Conservation (phyloP, 1,284 basidiomycete genomes). For the Megacollybia platyphylla region DNA sequence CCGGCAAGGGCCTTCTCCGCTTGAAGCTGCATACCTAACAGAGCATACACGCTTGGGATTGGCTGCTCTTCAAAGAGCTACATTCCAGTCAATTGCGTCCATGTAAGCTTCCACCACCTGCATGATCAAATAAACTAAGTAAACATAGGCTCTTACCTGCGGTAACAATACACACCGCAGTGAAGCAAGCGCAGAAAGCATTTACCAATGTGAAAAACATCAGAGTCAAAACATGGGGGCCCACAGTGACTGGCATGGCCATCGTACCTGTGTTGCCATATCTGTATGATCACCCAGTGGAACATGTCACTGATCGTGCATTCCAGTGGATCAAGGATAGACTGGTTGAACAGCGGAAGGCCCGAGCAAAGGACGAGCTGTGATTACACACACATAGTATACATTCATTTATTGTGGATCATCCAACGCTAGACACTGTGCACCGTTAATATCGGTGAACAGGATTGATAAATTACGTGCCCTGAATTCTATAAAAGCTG, state of each 20-base stretch:
- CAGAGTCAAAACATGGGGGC: slow-evolving; percentile 67
- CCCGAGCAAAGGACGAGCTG: slow-evolving; percentile 13
- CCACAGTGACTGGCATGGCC: slow-evolving; percentile 67
- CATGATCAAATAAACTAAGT: slow-evolving; percentile 1
- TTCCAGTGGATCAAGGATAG: slow-evolving; percentile 55
- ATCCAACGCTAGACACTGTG: slow-evolving; percentile 1
- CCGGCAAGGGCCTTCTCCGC: slow-evolving; percentile 55
- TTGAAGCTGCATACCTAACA: slow-evolving; percentile 68
- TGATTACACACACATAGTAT: slow-evolving; percentile 1
- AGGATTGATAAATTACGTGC: slow-evolving; percentile 13
- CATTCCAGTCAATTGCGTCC: slow-evolving; percentile 83
- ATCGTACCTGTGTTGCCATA: slow-evolving; percentile 75
- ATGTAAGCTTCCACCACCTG: slow-evolving; percentile 39
- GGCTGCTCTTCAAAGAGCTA: slow-evolving; percentile 64
- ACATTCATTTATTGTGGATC: not conserved
- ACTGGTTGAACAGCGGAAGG: slow-evolving; percentile 12
- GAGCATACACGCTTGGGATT: slow-evolving; percentile 64
- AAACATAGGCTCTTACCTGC: slow-evolving; percentile 56
- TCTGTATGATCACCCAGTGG: slow-evolving; percentile 78
- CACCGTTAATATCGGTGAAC: not conserved
- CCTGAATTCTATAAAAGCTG: slow-evolving; percentile 72
- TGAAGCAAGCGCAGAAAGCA: slow-evolving; percentile 66
- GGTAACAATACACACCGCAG: slow-evolving; percentile 78
- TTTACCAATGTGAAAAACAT: slow-evolving; percentile 56
- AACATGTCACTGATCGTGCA: slow-evolving; percentile 45